Conservation (phyloP, 805 yeast genomes). For the Barnettozyma botsteinii region DNA sequence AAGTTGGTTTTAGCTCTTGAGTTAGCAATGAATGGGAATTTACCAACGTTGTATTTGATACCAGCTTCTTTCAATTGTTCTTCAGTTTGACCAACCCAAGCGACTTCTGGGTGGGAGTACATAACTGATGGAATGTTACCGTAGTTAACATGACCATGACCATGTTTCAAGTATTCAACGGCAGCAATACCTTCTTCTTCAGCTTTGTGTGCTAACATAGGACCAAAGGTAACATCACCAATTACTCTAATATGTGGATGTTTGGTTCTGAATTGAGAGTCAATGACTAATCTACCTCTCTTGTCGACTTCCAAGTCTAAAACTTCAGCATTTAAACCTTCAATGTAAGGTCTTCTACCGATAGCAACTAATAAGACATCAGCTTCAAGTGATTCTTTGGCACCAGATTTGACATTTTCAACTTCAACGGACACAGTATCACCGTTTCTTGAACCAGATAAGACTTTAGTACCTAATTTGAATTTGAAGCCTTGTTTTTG, state of each 20-base stretch:
- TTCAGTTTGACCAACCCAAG: constrained; percentile 98
- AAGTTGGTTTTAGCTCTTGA: constrained; percentile 98
- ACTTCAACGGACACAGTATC: constrained; percentile 81
- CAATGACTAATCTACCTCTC: constrained; percentile 90
- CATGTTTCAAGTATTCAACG: constrained; percentile 86
- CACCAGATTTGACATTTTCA: constrained; percentile 84
- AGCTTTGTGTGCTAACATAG: constrained; percentile 99
- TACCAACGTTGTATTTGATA: constrained; percentile 87
- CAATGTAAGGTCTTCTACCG: constrained; percentile 97
- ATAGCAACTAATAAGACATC: constrained; percentile 95
- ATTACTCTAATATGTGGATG: constrained; percentile 91
- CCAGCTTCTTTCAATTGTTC: constrained; percentile 92
- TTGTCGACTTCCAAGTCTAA: constrained; percentile 88
- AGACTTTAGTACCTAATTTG: constrained; percentile 87
- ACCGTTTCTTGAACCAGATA: constrained; percentile 81
- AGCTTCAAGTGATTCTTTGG: constrained; percentile 72
- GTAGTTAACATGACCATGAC: constrained; percentile 97
- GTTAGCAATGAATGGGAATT: constrained; percentile 98
- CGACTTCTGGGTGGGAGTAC: constrained; percentile 99
- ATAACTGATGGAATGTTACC: constrained; percentile 96
- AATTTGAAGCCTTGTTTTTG: constrained; percentile 94
- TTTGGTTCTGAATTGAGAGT: constrained; percentile 88
- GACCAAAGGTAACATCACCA: constrained; percentile 98
- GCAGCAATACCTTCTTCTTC: constrained; percentile 99
- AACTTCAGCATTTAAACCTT: constrained; percentile 82